Evolutionary conservation across 2,329 filamentous ascomycete species (phyloP), one percentile per base, ranked within the genome.

Genomic region (Ceratocystis huliohia): DNA sequence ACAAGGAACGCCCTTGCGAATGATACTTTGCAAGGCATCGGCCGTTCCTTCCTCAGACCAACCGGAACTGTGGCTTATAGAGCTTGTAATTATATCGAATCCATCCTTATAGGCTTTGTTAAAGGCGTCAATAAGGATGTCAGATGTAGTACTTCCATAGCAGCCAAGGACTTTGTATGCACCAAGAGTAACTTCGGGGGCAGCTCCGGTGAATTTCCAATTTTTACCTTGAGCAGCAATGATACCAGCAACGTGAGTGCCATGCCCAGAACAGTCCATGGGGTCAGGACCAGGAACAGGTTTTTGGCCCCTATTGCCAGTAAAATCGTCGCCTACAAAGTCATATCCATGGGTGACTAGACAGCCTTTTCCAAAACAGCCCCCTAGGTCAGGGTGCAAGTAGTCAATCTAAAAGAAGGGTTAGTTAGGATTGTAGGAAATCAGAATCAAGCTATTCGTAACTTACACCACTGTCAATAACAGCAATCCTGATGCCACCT

Each of bases 171-270:
- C 81, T 59, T 79, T 78, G 74, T 82, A 86, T 59, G 79, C 77
- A 57, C 82, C 82, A 1, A 87, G 75, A 0, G 75, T 81, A 1
- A 82, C 83, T 50, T 78, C 81, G 0, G 81, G 80, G 0, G 82
- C 83, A 8, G 79, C 82, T 17, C 84, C 84, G 17, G 80, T 81
- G 64, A 70, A 67, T 15, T 66, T 79, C 46, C 78, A 78, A 0
- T 75, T 73, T 71, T 84, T 78, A 59, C 74, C 72, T 72, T 84
- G 81, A 1, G 83, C 84, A 1, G 82, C 84, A 57, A 88, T 79
- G 68, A 84, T 86, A 41, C 85, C 85, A 1, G 83, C 78, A 28
- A 85, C 82, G 72, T 85, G 83, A 0, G 81, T 84, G 37, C 84
- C 84, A 72, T 87, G 84, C 1, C 84, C 84, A 1, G 72, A 74